Conservation (phyloP, 495 filamentous ascomycete species). For the Tricharina praecox region DNA sequence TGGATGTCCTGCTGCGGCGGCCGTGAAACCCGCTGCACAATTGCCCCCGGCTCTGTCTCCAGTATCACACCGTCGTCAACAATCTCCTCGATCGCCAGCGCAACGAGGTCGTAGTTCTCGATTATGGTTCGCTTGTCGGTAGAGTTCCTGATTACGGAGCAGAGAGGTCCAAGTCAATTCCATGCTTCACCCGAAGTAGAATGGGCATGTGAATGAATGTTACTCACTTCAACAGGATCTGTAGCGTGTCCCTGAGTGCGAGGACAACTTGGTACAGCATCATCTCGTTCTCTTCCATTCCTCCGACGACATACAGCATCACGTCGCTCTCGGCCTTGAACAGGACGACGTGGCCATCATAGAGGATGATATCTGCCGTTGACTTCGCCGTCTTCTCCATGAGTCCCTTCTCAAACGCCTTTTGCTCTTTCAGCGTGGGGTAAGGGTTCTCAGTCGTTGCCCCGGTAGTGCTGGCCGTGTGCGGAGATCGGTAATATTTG, state of each 20-base stretch:
- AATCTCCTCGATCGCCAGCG: constrained; percentile 86
- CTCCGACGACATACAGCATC: constrained; percentile 87
- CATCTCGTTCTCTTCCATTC: constrained; percentile 89
- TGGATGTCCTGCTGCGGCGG: constrained; percentile 81
- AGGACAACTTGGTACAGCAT: constrained; percentile 84
- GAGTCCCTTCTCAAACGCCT: constrained; percentile 87
- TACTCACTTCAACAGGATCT: constrained; percentile 76
- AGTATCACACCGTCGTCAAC: constrained; percentile 93
- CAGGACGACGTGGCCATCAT: constrained; percentile 84
- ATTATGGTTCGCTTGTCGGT: constrained; percentile 94
- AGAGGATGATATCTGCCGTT: constrained; percentile 84
- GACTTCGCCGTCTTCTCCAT: constrained; percentile 96
- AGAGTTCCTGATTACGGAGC: constrained; percentile 44
- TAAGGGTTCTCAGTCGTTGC: constrained; percentile 58
- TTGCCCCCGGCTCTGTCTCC: constrained; percentile 85
- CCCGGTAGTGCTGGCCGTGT: constrained; percentile 33
- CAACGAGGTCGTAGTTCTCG: constrained; percentile 91
- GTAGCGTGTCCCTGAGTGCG: constrained; percentile 71
- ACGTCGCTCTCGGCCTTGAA: constrained; percentile 98
- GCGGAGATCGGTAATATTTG: constrained; percentile 87
- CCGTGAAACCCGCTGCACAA: constrained; percentile 75
- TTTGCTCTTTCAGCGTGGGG: constrained; percentile 77
- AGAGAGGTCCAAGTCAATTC: constrained; percentile 4
- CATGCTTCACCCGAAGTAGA: neutral
- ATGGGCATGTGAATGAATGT: too few relatives aligned